Conservation (phyloP, 352 stramenopile species). For the Chrysophaeum taylorii region DNA sequence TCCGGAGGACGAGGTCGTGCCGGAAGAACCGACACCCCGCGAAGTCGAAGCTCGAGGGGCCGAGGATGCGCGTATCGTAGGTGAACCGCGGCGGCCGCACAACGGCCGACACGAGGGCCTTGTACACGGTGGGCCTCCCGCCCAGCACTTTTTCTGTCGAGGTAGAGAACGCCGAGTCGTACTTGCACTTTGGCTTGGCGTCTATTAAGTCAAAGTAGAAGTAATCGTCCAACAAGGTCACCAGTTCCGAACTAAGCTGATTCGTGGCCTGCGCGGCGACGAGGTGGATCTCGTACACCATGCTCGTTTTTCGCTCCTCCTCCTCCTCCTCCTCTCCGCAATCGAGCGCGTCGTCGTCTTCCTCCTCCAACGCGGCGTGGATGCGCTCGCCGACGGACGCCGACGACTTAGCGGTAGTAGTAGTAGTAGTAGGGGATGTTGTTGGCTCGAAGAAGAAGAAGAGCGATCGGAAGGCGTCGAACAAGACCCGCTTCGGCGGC, state of each 20-base stretch:
- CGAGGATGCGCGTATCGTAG: conserved; percentile 4
- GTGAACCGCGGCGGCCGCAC: conserved; percentile 10
- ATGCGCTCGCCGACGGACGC: too few relatives aligned
- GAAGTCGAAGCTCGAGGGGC: conserved; percentile 3
- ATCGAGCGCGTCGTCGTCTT: too few relatives aligned
- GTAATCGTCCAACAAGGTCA: conserved; percentile 6
- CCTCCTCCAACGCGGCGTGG: too few relatives aligned
- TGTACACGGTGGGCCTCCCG: neutral
- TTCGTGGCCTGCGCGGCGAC: neutral
- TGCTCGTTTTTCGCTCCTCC: too few relatives aligned
- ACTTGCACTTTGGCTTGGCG: neutral
- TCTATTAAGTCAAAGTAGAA: neutral
- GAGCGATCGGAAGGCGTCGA: too few relatives aligned
- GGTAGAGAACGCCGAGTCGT: neutral
- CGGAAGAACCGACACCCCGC: neutral
- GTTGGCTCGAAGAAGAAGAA: too few relatives aligned
- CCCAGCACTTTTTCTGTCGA: too few relatives aligned
- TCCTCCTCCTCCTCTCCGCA: too few relatives aligned
- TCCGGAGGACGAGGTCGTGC: neutral
- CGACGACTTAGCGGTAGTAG: too few relatives aligned
- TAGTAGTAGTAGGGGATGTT: too few relatives aligned
- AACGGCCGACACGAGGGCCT: conserved; percentile 4
- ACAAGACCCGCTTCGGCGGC: too few relatives aligned
- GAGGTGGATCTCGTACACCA: neutral
- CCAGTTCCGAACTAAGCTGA: too few relatives aligned